A percentile compares a stretch with the other conserved stretches of the same genome.
These are phyloP conservation scores for Anthostomella pinea DNA, from an alignment of 2,329 filamentous ascomycete species.

Conservation along the genomic window DNA sequence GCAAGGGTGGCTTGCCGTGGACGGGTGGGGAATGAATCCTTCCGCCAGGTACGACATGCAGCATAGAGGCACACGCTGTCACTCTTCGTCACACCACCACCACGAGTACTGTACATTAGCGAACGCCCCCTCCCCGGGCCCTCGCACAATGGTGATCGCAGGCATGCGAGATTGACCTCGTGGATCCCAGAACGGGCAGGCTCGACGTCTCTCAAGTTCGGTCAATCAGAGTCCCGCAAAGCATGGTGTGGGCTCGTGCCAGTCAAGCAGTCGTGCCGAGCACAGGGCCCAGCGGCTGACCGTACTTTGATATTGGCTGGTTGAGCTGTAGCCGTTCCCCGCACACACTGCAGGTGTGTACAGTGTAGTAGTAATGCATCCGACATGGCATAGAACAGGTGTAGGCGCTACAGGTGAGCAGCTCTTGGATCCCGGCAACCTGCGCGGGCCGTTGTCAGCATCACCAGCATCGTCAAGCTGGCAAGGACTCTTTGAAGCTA, in stretches of 20 bases:
- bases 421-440: slow-evolving; percentile 10
- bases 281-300: slow-evolving; percentile 34
- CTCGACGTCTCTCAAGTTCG: slow-evolving; percentile 15
- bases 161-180: slow-evolving; percentile 25
- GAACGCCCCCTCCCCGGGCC: not conserved
- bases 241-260: slow-evolving; percentile 22
- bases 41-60: slow-evolving; percentile 26
- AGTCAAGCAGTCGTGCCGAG: slow-evolving; percentile 14
- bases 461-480: slow-evolving; percentile 16
- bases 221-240: slow-evolving; percentile 29
- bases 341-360: slow-evolving; percentile 34
- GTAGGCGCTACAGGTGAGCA: slow-evolving; percentile 26
- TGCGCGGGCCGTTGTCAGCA: slow-evolving; percentile 22
- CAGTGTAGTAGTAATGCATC: too few species aligned
- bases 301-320: slow-evolving; percentile 54
- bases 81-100: slow-evolving; percentile 27
- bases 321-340: slow-evolving; percentile 37
- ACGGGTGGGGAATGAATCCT: slow-evolving; percentile 22
- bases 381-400: slow-evolving; percentile 25
- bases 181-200: slow-evolving; percentile 19
- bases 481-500: slow-evolving; percentile 4
- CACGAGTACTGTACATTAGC: slow-evolving; percentile 8
- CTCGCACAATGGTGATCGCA: slow-evolving; percentile 14
- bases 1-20: slow-evolving; percentile 22
- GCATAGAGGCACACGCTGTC: slow-evolving; percentile 15